Conservation (phyloP, 2,329 filamentous ascomycete species). For the Trichoderma brevicompactum region DNA sequence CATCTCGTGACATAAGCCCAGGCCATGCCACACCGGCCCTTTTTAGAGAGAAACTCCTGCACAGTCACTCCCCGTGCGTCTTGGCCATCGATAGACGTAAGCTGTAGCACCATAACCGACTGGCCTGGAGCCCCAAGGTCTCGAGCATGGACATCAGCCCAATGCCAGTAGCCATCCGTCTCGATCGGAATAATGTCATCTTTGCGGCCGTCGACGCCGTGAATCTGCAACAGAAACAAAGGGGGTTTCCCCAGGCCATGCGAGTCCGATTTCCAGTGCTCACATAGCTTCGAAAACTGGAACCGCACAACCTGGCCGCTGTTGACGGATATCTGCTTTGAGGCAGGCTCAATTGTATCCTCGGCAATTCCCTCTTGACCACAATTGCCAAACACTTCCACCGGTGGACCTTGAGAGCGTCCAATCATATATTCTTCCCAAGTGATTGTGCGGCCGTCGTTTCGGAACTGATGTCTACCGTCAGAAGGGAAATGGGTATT, state of each 20-base stretch:
- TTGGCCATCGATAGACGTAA: constrained; percentile 55
- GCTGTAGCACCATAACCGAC: constrained; percentile 65
- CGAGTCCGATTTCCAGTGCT: constrained; percentile 78
- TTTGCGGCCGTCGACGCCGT: constrained; percentile 68
- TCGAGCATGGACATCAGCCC: constrained; percentile 71
- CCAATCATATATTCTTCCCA: constrained; percentile 86
- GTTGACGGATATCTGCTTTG: constrained; percentile 61
- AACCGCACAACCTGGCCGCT: constrained; percentile 69
- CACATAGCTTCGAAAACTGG: constrained; percentile 77
- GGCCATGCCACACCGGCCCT: constrained; percentile 51
- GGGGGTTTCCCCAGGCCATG: constrained; percentile 69
- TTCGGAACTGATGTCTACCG: constrained; percentile 70
- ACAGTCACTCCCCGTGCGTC: constrained; percentile 56
- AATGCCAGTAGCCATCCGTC: constrained; percentile 81
- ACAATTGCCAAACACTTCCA: constrained; percentile 52
- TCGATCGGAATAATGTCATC: constrained; percentile 73
- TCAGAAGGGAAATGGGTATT: constrained; percentile 77
- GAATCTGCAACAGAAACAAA: constrained; percentile 70
- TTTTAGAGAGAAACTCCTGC: constrained; percentile 51
- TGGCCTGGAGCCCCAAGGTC: constrained; percentile 72
- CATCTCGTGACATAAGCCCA: constrained; percentile 53
- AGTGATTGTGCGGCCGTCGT: constrained; percentile 66
- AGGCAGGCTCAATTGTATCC: constrained; percentile 61
- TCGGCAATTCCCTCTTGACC: constrained; percentile 57
- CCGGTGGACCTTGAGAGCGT: constrained; percentile 54